These are phyloP conservation scores for Xenosphaeropsis pyriputrescens DNA, from an alignment of 2,329 filamentous ascomycete genomes.

Conservation along the genomic window DNA sequence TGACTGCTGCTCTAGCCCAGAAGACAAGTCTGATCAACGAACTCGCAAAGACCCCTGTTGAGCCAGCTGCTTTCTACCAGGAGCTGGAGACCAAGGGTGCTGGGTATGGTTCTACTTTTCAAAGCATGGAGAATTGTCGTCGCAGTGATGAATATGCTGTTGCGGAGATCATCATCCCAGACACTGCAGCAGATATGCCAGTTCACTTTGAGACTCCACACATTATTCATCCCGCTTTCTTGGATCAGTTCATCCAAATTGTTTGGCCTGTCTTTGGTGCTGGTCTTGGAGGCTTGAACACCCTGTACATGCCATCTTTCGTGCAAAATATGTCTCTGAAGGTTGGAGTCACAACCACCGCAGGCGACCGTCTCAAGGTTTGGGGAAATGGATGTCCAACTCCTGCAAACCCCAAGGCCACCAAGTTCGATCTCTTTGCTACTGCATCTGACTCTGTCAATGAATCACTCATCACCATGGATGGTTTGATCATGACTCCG, in stretches of 20 bases:
- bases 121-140: slow-evolving; percentile 30
- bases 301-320: slow-evolving; percentile 27
- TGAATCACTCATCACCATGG: slow-evolving; percentile 21
- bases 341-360: slow-evolving; percentile 13
- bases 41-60: slow-evolving; percentile 15
- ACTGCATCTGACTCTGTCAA: slow-evolving; percentile 12
- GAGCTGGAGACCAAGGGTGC: slow-evolving; percentile 29
- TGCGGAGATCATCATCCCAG: slow-evolving; percentile 22
- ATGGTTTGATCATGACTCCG: slow-evolving; percentile 23
- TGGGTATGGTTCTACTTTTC: slow-evolving; percentile 34
- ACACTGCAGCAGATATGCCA: slow-evolving; percentile 30
- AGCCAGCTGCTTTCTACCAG: slow-evolving; percentile 27
- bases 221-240: slow-evolving; percentile 28
- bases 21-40: slow-evolving; percentile 16
- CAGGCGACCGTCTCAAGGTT: slow-evolving; percentile 19
- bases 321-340: slow-evolving; percentile 23
- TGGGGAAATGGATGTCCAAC: slow-evolving; percentile 21
- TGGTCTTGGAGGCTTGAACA: slow-evolving; percentile 15
- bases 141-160: slow-evolving; percentile 19
- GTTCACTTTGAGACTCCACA: slow-evolving; percentile 25
- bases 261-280: slow-evolving; percentile 23
- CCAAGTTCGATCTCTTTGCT: slow-evolving; percentile 22
- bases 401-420: slow-evolving; percentile 17
- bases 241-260: slow-evolving; percentile 29
- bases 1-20: slow-evolving; percentile 16